phyloP scores from a whole-genome alignment of 306 rosid genomes.

The Sechiopsis laciniata region DNA sequence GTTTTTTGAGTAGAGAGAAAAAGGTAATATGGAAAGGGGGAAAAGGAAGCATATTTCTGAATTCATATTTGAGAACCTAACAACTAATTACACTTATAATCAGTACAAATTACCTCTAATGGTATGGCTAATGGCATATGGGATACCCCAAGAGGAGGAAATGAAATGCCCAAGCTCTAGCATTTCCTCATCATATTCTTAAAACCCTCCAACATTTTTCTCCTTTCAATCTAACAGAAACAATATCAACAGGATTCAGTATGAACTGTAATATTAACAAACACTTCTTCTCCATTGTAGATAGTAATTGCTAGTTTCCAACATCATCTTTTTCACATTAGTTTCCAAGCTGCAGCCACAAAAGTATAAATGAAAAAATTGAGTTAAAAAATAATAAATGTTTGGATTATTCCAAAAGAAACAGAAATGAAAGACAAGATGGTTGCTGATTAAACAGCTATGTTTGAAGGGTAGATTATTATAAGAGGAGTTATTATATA shows the following conservation, averaged over 20 bases:
- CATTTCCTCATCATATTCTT: too few relatives aligned
- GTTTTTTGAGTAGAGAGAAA: not conserved
- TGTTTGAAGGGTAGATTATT: too few relatives aligned
- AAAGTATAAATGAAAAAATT: too few relatives aligned
- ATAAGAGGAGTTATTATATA: too few relatives aligned
- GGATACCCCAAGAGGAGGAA: not conserved
- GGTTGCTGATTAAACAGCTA: too few relatives aligned
- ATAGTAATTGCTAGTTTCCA: not conserved
- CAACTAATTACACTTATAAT: not conserved
- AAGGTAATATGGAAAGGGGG: not conserved
- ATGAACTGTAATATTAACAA: constrained; percentile 11
- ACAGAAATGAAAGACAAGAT: too few relatives aligned
- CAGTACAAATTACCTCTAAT: constrained; percentile 7
- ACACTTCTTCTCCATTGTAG: not conserved
- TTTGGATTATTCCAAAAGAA: too few relatives aligned
- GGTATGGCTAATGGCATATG: not conserved
- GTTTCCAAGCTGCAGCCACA: too few relatives aligned
- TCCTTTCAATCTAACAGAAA: constrained; percentile 9
- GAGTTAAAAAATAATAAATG: too few relatives aligned
- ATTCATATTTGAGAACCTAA: not conserved
- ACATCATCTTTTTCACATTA: constrained; percentile 32
- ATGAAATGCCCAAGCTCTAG: not conserved
- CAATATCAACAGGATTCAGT: constrained; percentile 15
- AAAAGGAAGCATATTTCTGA: not conserved
- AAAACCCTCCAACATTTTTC: not conserved